Evolutionary conservation across 169 alveolate genomes (phyloP).

Genomic region (Eimeria maxima): DNA sequence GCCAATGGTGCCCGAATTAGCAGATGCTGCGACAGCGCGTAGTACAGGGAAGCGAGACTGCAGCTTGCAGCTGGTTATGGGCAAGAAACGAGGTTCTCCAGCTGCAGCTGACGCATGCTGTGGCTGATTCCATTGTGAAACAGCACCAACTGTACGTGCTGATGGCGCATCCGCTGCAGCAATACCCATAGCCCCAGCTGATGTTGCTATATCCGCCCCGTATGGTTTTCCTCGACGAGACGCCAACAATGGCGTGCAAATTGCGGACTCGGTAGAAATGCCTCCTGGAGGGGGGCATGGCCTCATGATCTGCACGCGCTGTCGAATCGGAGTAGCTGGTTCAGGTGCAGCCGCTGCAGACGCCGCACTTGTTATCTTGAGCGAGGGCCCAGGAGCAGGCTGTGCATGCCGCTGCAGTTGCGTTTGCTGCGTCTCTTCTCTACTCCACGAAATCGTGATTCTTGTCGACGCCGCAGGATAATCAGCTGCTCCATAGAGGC

Average conservation of each 20-base stretch:
- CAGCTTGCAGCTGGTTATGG: conserved; percentile 67
- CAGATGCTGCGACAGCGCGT: conserved; percentile 50
- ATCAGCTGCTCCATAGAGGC: conserved; percentile 16
- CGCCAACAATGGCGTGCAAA: conserved; percentile 62
- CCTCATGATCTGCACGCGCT: conserved; percentile 63
- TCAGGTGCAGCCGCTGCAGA: conserved; percentile 27
- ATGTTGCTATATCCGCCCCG: not conserved
- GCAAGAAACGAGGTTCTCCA: conserved; percentile 28
- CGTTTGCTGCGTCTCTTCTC: not conserved
- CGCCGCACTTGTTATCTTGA: conserved; percentile 6
- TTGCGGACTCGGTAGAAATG: conserved; percentile 13
- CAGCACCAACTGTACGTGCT: not conserved
- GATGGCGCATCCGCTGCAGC: conserved; percentile 17
- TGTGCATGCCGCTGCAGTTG: not conserved
- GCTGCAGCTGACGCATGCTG: not conserved
- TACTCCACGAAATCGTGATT: conserved; percentile 48
- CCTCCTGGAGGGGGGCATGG: conserved; percentile 71
- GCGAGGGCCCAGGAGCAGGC: conserved; percentile 19
- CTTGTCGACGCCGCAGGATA: conserved; percentile 43
- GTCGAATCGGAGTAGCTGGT: conserved; percentile 34
- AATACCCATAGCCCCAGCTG: not conserved
- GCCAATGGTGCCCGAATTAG: not conserved
- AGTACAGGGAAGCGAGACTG: conserved; percentile 52
- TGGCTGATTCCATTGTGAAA: not conserved
- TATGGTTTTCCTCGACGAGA: conserved; percentile 12